Evolutionary conservation across 306 rosid genomes (phyloP), one percentile per base, ranked within the genome.

Genomic region (Cucurbita argyrosperma): DNA sequence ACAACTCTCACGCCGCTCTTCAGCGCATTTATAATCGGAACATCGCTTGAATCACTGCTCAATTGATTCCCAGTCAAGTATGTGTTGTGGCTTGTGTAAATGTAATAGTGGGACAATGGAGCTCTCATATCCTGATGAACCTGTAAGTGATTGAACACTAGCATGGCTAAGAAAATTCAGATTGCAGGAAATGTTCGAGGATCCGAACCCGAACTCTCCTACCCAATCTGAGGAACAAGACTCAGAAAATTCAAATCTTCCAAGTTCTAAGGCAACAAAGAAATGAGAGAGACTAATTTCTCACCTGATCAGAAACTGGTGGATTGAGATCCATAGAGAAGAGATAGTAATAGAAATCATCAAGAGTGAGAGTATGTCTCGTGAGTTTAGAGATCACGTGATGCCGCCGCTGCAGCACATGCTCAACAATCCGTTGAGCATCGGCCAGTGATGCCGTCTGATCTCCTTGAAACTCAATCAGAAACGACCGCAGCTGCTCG

Each of bases 1-100:
- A 90, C 90, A 11, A 87, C 98, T 78, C 92, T 82, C 16, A 94
- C 97, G 8, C 96, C 97, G 18, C 63, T 62, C 61, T 83, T 82
- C 81, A 94, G 79, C 5, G 97, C 86, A 82, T 82, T 87, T 69
- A 89, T 90, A 69, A 94, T 88, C 42, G 98, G 98, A 39, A 75
- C 86, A 63, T 86, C 94, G 19, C 98, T 94, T 10, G 92, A 90
- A 72, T 89, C 92, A 59, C 98, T 90, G 84, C 92, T 94, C n/a
- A 94, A 88, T 77, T 94, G 98, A 86, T 94, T 94, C 80, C 98
- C 98, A 52, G 97, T 90, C 4, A 94, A 82, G 76, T 94, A 94
- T 30, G 98, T 90, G 82, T 94, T 94, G 84, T 94, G 98, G 62
- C 98, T 96, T 72, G 98, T 94, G 65, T 89, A 89, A 86, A 90